These are phyloP conservation scores for Limnanthes douglasii DNA, from an alignment of 345 rosid genomes.

Conservation along the genomic window DNA sequence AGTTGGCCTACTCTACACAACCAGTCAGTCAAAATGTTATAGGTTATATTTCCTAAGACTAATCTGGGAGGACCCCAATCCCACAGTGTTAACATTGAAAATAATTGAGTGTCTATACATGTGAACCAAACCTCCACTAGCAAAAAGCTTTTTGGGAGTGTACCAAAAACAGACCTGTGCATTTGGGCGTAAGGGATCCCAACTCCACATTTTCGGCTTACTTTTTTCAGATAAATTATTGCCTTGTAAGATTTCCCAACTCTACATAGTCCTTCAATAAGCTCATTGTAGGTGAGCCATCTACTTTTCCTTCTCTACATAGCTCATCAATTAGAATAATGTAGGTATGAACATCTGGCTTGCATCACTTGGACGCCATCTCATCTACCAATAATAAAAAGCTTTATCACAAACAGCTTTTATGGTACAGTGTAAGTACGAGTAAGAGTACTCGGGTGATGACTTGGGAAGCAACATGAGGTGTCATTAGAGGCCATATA, in stretches of 20 bases:
- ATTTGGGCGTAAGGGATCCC: too few species aligned
- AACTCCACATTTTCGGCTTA: too few species aligned
- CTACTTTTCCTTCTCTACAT: constrained; percentile 28
- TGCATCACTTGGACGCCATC: constrained; percentile 25
- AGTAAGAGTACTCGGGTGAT: constrained; percentile 20
- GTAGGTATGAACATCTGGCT: constrained; percentile 26
- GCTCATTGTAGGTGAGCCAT: constrained; percentile 41
- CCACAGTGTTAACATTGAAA: too few species aligned
- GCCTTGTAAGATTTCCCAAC: constrained; percentile 25
- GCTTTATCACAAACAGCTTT: constrained; percentile 33
- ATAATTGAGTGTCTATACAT: too few species aligned
- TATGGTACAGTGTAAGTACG: constrained; percentile 24
- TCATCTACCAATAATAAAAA: constrained; percentile 22
- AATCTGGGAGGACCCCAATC: too few species aligned
- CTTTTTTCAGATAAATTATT: constrained; percentile 17
- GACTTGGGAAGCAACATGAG: constrained; percentile 21
- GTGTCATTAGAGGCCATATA: constrained; percentile 29
- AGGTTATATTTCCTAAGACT: too few species aligned
- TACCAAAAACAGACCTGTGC: too few species aligned
- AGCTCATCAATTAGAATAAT: constrained; percentile 30
- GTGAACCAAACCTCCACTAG: too few species aligned
- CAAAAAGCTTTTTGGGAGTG: too few species aligned
- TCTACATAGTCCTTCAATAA: constrained; percentile 36
- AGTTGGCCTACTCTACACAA: constrained; percentile 29
- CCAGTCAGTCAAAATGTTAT: constrained; percentile 29